Evolutionary conservation across 371 early-diverging fungal species (phyloP).

Genomic region (Mucor ambiguus): DNA sequence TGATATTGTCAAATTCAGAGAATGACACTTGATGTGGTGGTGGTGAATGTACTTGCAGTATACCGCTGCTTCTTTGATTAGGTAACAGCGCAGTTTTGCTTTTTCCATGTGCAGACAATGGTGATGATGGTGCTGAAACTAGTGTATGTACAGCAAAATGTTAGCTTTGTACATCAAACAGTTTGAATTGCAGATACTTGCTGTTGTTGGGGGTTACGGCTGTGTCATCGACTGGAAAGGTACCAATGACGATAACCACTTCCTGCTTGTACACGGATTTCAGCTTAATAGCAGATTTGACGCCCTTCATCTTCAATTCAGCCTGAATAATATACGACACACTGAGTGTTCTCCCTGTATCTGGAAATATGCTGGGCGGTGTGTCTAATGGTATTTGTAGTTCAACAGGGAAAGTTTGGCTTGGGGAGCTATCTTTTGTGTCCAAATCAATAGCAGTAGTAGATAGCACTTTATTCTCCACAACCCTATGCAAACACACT

Average conservation of each 20-base stretch:
- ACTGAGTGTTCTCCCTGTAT: slow-evolving; percentile 18
- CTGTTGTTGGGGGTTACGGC: neutral
- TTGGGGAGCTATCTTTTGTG: neutral
- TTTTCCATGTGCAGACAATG: neutral
- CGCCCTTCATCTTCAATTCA: slow-evolving; percentile 20
- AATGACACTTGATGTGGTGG: neutral
- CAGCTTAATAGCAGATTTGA: slow-evolving; percentile 16
- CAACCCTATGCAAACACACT: neutral
- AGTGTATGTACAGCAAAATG: neutral
- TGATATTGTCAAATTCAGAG: neutral
- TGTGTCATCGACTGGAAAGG: neutral
- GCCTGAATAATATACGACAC: slow-evolving; percentile 19
- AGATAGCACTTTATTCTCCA: slow-evolving; percentile 15
- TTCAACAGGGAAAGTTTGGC: neutral
- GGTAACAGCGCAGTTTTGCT: neutral
- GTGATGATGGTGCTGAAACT: neutral
- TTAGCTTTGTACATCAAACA: neutral
- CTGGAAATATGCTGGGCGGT: slow-evolving; percentile 23
- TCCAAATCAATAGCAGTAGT: slow-evolving; percentile 11
- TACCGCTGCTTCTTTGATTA: neutral
- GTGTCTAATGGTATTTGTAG: slow-evolving; percentile 14
- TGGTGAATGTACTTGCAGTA: neutral
- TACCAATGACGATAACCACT: slow-evolving; percentile 21
- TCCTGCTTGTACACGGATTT: slow-evolving; percentile 15
- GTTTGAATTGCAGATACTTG: neutral